Base-by-base conservation (phyloP, 345 rosid species). In the Hibiscus tridactylites region DNA sequence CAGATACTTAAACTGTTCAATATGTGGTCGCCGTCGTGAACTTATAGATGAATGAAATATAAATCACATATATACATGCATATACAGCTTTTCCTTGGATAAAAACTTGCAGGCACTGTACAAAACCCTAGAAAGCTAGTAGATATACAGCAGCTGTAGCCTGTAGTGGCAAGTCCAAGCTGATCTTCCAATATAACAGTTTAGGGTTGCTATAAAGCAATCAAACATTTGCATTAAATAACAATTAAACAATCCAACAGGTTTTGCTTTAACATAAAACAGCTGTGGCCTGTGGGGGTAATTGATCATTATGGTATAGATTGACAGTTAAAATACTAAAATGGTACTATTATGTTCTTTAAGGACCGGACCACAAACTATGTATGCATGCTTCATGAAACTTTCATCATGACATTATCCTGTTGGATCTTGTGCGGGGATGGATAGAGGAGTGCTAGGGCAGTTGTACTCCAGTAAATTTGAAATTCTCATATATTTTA, bases 291-390 rank as follows among this genome's bases (percentile, higher is more conserved):
- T 33, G 12, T 33, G 66, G 46, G 67, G 67, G 28, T 26, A 62
- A 10, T 44, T 35, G 47, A 10, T 33, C 24, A 4, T 3, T 62
- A n/a, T 62, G 49, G 67, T 49, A 50, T 39, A 37, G 50, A 63
- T 37, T 11, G 42, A 13, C 42, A 62, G 28, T n/a, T 64, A 10
- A 64, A 64, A 19, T 2, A 3, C 12, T 5, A 37, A 24, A n/a
- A 5, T 11, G 7, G 33, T 4, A 50, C 12, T n/a, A n/a, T 52
- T 52, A 52, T 52, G 7, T 16, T 4, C 2, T 8, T 16, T 49
- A 17, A 67, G 79, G 78, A 74, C 74, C 74, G 79, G 78, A 74
- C 74, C 74, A 78, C 78, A 65, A 60, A 39, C 50, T 17, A 37
- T 57, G 35, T 50, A 64, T 47, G 74, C 73, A 71, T 54, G 59